Evolutionary conservation across 805 yeast species (phyloP).

Genomic region (Myxozyma sirexii): DNA sequence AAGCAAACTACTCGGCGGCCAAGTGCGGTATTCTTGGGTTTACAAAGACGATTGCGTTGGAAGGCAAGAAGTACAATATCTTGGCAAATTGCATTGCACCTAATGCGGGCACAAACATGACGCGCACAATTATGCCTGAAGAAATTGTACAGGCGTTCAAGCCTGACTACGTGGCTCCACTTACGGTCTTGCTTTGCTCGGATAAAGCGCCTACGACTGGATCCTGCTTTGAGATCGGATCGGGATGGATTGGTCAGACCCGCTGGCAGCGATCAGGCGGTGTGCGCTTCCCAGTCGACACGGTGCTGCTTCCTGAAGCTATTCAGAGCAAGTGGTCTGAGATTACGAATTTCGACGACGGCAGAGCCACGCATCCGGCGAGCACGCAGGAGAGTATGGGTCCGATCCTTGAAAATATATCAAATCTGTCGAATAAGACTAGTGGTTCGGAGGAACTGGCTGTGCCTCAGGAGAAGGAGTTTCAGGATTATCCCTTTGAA

Average conservation of each 20-base stretch:
- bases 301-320: slow-evolving; percentile 63
- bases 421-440: slow-evolving; percentile 39
- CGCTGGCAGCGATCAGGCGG: slow-evolving; percentile 96
- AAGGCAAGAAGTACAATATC: slow-evolving; percentile 80
- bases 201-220: slow-evolving; percentile 76
- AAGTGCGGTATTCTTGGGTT: slow-evolving; percentile 86
- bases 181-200: slow-evolving; percentile 76
- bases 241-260: slow-evolving; percentile 94
- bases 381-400: slow-evolving; percentile 75
- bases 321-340: slow-evolving; percentile 67
- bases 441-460: slow-evolving; percentile 37
- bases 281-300: slow-evolving; percentile 54
- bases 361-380: slow-evolving; percentile 58
- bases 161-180: slow-evolving; percentile 88
- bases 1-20: slow-evolving; percentile 93
- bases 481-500: slow-evolving; percentile 12
- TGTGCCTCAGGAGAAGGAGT: slow-evolving; percentile 46
- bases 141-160: slow-evolving; percentile 81
- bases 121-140: slow-evolving; percentile 78
- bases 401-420: slow-evolving; percentile 63
- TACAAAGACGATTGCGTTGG: slow-evolving; percentile 83
- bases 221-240: slow-evolving; percentile 87
- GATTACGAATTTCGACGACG: slow-evolving; percentile 64
- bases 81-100: slow-evolving; percentile 87
- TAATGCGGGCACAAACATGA: slow-evolving; percentile 98